phyloP scores from a whole-genome alignment of 495 filamentous ascomycete species.

The Penicillium soppii region DNA sequence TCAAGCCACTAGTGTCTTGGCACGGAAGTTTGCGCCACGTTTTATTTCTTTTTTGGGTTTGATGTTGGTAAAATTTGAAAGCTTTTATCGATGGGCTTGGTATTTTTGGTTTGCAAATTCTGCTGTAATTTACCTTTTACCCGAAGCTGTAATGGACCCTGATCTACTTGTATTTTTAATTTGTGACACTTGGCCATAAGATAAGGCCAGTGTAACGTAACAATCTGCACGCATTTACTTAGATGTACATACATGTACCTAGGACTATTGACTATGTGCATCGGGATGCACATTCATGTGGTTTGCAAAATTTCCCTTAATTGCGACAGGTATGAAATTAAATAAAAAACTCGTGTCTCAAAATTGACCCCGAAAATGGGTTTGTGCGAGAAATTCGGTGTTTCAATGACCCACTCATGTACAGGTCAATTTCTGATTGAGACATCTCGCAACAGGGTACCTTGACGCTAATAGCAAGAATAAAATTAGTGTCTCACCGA shows the following conservation, averaged over 20 bases:
- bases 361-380: background rate
- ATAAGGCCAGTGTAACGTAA: background rate
- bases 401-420: constrained; percentile 1
- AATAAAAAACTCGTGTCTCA: background rate
- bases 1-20: constrained; percentile 8
- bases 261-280: no score
- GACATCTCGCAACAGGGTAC: constrained; percentile 1
- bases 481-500: constrained; percentile 9
- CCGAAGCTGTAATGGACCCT: background rate
- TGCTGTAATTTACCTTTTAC: background rate
- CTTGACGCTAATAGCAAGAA: background rate
- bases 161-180: background rate
- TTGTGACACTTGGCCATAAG: background rate
- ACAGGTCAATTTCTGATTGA: constrained; percentile 4
- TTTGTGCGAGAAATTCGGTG: background rate
- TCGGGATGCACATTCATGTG: no score
- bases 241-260: no score
- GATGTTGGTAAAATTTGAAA: background rate
- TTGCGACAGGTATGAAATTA: background rate
- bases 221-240: background rate
- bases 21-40: background rate
- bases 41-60: background rate
- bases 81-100: background rate
- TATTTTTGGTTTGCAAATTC: background rate
- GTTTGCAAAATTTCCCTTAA: background rate